These are phyloP conservation scores for Durio zibethinus DNA, from an alignment of 345 rosid species.

Conservation along the genomic window DNA sequence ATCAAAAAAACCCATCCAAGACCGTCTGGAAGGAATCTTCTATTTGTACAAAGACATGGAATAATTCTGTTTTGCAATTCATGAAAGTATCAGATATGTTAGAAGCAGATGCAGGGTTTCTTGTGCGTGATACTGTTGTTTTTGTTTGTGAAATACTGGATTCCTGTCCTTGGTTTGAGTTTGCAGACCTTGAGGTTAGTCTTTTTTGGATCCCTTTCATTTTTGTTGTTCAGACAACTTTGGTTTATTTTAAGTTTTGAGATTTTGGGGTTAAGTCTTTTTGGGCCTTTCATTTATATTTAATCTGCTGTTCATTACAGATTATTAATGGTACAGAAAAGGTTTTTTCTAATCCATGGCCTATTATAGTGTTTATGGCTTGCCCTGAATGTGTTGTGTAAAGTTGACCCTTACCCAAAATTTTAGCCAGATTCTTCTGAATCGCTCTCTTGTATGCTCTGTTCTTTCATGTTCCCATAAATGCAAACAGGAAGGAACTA, in stretches of 20 bases:
- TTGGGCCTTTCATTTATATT: background rate
- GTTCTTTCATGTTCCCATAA: slow-evolving; percentile 40
- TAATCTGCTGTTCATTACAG: background rate
- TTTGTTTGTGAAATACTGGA: slow-evolving; percentile 96
- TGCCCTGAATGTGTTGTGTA: background rate
- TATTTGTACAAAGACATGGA: slow-evolving; percentile 99
- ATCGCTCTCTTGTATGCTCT: background rate
- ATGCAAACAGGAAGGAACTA: background rate
- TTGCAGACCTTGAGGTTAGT: slow-evolving; percentile 97
- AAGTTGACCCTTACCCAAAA: background rate
- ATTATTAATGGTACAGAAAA: slow-evolving; percentile 1
- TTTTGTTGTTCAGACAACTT: background rate
- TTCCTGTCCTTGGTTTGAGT: slow-evolving; percentile 75
- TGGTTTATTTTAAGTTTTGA: slow-evolving; percentile 55
- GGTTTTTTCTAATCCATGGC: background rate
- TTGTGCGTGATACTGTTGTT: slow-evolving; percentile 94
- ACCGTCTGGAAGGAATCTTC: slow-evolving; percentile 99
- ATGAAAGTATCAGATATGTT: slow-evolving; percentile 99
- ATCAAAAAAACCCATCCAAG: slow-evolving; percentile 89
- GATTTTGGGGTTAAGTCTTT: slow-evolving; percentile 49
- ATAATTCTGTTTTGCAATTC: slow-evolving; percentile 96
- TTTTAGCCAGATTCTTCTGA: background rate
- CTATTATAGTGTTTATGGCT: background rate
- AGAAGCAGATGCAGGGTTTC: slow-evolving; percentile 99
- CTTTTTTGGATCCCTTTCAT: slow-evolving; percentile 15